phyloP scores from a whole-genome alignment of 768 basidiomycete species.

The Pulveroboletus sp. region DNA sequence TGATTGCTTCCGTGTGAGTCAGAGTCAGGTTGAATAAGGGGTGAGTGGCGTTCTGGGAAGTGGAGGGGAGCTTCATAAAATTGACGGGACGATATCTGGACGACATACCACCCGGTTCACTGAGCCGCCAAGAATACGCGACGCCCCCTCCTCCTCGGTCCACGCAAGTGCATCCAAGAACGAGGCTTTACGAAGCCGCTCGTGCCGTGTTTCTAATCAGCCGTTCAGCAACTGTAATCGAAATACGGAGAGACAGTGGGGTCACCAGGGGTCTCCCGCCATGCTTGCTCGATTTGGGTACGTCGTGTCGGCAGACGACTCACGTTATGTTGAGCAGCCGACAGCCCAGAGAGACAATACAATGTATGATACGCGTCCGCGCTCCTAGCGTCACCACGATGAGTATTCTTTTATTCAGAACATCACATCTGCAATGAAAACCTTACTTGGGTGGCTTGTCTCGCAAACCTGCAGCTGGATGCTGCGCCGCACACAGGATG shows the following conservation, averaged over 20 bases:
- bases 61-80: not conserved
- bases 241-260: not conserved
- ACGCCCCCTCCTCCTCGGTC: conserved; percentile 60
- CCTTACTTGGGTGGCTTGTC: conserved; percentile 94
- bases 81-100: not conserved
- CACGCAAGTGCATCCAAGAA: conserved; percentile 59
- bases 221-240: conserved; percentile 5
- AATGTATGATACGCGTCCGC: conserved; percentile 95
- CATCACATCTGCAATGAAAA: not conserved
- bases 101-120: conserved; percentile 56
- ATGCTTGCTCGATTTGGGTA: conserved; percentile 33
- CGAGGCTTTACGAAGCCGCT: conserved; percentile 37
- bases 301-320: conserved; percentile 39
- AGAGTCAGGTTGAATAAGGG: conserved; percentile 74
- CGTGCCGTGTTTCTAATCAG: conserved; percentile 19
- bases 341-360: conserved; percentile 88
- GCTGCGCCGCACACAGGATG: conserved; percentile 80
- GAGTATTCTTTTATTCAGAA: not conserved
- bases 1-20: conserved; percentile 59
- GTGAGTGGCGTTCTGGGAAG: conserved; percentile 69
- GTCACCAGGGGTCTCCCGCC: conserved; percentile 31
- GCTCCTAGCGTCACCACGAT: conserved; percentile 39
- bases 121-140: conserved; percentile 52
- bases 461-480: conserved; percentile 77
- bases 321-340: conserved; percentile 80